Conservation (phyloP, 1,139 yeast species). For the Pichia sp. region DNA sequence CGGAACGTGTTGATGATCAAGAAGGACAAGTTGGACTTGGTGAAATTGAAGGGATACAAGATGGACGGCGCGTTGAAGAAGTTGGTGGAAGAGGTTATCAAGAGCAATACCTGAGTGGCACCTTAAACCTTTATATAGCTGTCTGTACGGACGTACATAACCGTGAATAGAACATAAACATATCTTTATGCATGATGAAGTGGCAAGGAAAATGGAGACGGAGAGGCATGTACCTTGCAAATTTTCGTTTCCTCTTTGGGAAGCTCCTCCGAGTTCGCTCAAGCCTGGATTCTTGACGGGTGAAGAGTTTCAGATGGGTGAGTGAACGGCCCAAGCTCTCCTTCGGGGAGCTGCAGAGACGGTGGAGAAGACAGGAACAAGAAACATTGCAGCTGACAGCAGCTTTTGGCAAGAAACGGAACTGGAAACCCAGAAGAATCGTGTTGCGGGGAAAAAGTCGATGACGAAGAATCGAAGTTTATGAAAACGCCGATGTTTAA, state of each 20-base stretch:
- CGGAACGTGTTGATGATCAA: conserved; percentile 54
- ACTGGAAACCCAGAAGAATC: not conserved
- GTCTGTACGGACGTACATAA: no score
- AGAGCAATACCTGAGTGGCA: not conserved
- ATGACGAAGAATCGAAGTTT: not conserved
- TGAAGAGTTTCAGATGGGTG: not conserved
- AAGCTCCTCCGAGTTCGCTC: conserved; percentile 3
- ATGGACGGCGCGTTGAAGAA: conserved; percentile 25
- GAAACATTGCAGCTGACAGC: not conserved
- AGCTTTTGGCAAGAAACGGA: not conserved
- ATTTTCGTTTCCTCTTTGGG: not conserved
- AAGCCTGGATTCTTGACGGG: not conserved
- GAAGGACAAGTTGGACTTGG: conserved; percentile 34
- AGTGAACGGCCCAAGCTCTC: not conserved
- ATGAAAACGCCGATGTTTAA: not conserved
- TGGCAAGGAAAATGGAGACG: not conserved
- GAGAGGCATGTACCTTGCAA: not conserved
- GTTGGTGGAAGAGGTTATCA: conserved; percentile 19
- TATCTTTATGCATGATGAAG: not conserved
- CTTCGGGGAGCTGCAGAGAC: not conserved
- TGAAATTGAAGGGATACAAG: conserved; percentile 21
- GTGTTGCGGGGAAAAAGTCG: not conserved
- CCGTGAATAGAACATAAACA: no score
- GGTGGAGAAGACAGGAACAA: not conserved
- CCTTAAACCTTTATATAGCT: not conserved